phyloP scores from a whole-genome alignment of 495 filamentous ascomycete species.

The Massariosphaeria phaeospora region DNA sequence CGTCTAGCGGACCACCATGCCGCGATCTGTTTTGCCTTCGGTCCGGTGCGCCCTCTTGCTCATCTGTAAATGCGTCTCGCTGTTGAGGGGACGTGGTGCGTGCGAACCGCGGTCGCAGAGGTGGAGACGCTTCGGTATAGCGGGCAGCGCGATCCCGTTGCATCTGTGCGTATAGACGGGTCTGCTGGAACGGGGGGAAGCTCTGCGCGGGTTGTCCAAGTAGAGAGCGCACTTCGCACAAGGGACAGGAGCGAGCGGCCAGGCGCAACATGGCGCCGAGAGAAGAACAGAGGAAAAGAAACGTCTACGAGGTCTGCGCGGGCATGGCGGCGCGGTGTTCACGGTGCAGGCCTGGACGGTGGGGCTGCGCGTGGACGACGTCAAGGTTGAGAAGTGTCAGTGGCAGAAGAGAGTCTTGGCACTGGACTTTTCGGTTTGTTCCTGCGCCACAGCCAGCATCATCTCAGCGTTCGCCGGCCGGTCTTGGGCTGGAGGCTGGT shows the following conservation, averaged over 20 bases:
- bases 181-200: constrained; percentile 21
- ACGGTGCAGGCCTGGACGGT: no score
- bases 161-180: constrained; percentile 29
- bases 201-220: background rate
- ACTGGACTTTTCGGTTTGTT: no score
- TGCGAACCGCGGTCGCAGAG: background rate
- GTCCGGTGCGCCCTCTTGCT: no score
- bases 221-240: constrained; percentile 37
- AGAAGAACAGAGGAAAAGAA: background rate
- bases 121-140: background rate
- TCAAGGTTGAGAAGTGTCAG: no score
- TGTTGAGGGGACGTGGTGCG: no score
- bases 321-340: no score
- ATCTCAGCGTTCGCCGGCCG: background rate
- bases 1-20: no score
- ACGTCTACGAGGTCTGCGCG: background rate
- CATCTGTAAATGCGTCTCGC: no score
- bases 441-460: constrained; percentile 15
- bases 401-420: background rate
- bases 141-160: constrained; percentile 17
- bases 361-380: no score
- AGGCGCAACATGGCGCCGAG: constrained; percentile 27
- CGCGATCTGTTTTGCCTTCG: no score
- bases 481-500: background rate
- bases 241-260: constrained; percentile 33